A percentile compares a stretch with the other conserved stretches of the same genome.
phyloP scores from a whole-genome alignment of 2,329 filamentous ascomycete genomes.

The Elsinoe ampelina region DNA sequence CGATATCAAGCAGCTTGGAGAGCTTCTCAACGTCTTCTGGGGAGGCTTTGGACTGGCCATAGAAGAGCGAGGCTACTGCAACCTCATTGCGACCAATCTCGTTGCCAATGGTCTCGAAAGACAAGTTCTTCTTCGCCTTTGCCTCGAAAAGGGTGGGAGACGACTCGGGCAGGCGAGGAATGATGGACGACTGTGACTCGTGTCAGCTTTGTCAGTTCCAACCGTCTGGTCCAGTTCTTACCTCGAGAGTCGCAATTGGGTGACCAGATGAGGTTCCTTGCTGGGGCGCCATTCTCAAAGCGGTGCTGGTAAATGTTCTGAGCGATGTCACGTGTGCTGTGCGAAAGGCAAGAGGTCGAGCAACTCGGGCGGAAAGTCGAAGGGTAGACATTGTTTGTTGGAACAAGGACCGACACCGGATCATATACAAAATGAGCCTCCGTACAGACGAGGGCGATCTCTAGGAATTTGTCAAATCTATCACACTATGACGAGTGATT shows the following conservation, averaged over 20 bases:
- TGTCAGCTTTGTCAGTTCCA: conserved; percentile 13
- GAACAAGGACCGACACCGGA: not conserved
- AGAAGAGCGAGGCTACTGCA: conserved; percentile 79
- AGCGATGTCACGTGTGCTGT: conserved; percentile 1
- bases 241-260: conserved; percentile 27
- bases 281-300: conserved; percentile 22
- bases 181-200: conserved; percentile 50
- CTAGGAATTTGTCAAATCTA: not conserved
- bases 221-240: conserved; percentile 15
- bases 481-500: conserved; percentile 10
- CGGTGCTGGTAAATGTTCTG: not conserved
- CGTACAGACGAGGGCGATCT: not conserved
- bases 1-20: conserved; percentile 54
- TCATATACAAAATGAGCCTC: not conserved
- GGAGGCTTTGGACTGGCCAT: conserved; percentile 71
- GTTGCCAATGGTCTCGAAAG: conserved; percentile 68
- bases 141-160: conserved; percentile 68
- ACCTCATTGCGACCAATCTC: conserved; percentile 72
- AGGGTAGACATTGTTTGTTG: conserved; percentile 5
- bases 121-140: conserved; percentile 66
- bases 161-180: conserved; percentile 59
- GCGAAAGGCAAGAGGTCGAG: not conserved
- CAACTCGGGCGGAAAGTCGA: not conserved
- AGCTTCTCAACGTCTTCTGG: conserved; percentile 61
- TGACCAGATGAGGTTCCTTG: conserved; percentile 20